Base-by-base conservation (phyloP, 164 flowering plant genomes). In the Paratinospora sagittata region DNA sequence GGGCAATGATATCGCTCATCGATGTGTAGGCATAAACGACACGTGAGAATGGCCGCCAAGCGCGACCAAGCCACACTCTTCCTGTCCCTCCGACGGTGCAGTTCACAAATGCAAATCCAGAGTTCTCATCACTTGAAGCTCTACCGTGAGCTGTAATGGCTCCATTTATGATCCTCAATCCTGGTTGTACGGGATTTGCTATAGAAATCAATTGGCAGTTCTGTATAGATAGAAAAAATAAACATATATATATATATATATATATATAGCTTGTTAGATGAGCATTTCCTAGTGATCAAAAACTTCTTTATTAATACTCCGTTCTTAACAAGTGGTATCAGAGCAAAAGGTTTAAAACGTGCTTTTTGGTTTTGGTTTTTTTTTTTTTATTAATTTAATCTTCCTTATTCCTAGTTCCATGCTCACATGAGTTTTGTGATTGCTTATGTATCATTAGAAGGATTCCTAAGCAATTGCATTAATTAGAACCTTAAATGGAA, bases 11-110 rank as follows among this genome's bases (percentile, higher is more conserved):
- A 65, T 89, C 90, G n/a, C 96, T 47, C 94, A 92, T 86, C 76
- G 71, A 41, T 0, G 96, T 82, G 78, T 66, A 76, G 3, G 91
- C 87, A 66, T 88, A 95, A 11, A 92, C 74, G 1, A 89, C 97
- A 0, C 90, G 86, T 3, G 99, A 92, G 72, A 81, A 95, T 3
- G 99, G 96, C 71, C 90, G 58, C 99, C 99, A 95, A 8, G 99
- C 97, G 41, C 99, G 85, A 6, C 99, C 99, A 0, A 95, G 82
- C 97, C 96, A 95, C 36, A 89, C 78, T 72, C 96, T 81, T 43
- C 99, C 98, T 0, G 81, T 89, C 4, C 98, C 98, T 69, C 98
- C 97, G 0, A 95, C 55, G 63, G 19, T 81, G 79, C 97, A 88
- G 68, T 89, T 89, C 13, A 85, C 82, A 58, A 95, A 95, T 3